Evolutionary conservation across 768 basidiomycete species (phyloP).

Genomic region (Russula sp.): DNA sequence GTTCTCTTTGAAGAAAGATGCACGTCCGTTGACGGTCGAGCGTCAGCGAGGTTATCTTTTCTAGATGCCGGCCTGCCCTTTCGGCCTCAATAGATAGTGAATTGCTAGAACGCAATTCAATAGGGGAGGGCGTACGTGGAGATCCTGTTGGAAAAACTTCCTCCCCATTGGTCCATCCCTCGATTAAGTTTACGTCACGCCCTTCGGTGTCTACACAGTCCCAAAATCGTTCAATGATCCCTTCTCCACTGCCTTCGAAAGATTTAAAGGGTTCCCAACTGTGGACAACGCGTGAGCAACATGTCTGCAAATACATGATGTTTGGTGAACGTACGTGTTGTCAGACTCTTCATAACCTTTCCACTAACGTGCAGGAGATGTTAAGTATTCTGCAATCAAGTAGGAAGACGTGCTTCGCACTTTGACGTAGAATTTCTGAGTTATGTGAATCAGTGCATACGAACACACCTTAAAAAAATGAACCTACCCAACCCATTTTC

Average conservation of each 20-base stretch:
- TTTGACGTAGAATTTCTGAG: conserved; percentile 22
- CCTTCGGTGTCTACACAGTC: conserved; percentile 19
- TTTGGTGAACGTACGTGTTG: conserved; percentile 20
- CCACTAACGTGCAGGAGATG: conserved; percentile 14
- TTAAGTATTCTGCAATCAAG: background rate
- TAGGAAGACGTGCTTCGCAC: conserved; percentile 5
- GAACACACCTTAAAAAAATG: background rate
- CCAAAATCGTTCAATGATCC: conserved; percentile 17
- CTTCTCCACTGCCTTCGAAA: conserved; percentile 19
- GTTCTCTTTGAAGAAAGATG: background rate
- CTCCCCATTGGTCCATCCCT: conserved; percentile 21
- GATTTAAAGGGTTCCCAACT: conserved; percentile 24
- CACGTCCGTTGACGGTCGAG: background rate
- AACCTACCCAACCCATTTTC: conserved; percentile 23
- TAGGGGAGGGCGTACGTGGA: conserved; percentile 10
- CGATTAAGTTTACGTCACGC: conserved; percentile 13
- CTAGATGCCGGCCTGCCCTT: background rate
- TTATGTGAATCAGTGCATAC: background rate
- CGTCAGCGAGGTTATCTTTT: background rate
- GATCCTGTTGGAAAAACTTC: conserved; percentile 20
- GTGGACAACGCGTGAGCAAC: background rate
- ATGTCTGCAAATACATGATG: background rate
- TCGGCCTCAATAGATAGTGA: conserved; percentile 9
- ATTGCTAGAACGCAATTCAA: background rate
- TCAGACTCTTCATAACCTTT: conserved; percentile 20